These are phyloP conservation scores for Schizosaccharomyces versatilis DNA, from an alignment of 1,139 yeast species.

Conservation along the genomic window DNA sequence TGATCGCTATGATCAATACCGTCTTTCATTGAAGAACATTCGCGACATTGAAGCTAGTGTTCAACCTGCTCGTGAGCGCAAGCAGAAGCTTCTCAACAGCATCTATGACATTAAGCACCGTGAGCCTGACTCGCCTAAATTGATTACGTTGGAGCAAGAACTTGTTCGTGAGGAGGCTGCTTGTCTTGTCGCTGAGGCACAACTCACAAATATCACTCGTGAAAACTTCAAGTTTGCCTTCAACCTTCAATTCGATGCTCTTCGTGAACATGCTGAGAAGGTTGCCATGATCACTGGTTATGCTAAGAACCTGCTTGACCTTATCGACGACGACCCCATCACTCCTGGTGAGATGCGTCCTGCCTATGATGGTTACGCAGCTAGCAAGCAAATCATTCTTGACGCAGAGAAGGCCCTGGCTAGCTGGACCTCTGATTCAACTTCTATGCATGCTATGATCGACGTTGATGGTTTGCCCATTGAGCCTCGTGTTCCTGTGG, in stretches of 20 bases:
- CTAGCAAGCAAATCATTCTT: slow-evolving; percentile 88
- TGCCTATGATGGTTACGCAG: slow-evolving; percentile 94
- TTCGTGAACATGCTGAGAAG: slow-evolving; percentile 91
- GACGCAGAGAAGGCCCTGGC: slow-evolving; percentile 93
- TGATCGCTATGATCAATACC: slow-evolving; percentile 93
- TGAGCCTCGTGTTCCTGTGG: background rate
- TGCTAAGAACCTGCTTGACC: slow-evolving; percentile 90
- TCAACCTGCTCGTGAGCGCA: slow-evolving; percentile 94
- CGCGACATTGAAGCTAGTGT: slow-evolving; percentile 94
- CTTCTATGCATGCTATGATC: background rate
- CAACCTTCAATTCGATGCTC: slow-evolving; percentile 89
- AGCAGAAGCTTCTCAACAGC: slow-evolving; percentile 91
- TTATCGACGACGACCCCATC: slow-evolving; percentile 87
- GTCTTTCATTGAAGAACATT: slow-evolving; percentile 81
- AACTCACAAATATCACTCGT: slow-evolving; percentile 90
- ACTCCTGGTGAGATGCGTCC: slow-evolving; percentile 99
- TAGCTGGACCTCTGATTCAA: slow-evolving; percentile 52
- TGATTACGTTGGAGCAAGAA: slow-evolving; percentile 88
- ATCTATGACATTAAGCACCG: slow-evolving; percentile 93
- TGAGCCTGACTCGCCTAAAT: slow-evolving; percentile 94
- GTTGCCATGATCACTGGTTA: slow-evolving; percentile 91
- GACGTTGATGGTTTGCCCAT: slow-evolving; percentile 1
- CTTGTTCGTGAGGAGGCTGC: slow-evolving; percentile 97
- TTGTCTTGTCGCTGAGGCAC: slow-evolving; percentile 96
- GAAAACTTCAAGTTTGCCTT: slow-evolving; percentile 93